Evolutionary conservation across 1,139 yeast genomes (phyloP).

Genomic region (Williopsis jadinii): DNA sequence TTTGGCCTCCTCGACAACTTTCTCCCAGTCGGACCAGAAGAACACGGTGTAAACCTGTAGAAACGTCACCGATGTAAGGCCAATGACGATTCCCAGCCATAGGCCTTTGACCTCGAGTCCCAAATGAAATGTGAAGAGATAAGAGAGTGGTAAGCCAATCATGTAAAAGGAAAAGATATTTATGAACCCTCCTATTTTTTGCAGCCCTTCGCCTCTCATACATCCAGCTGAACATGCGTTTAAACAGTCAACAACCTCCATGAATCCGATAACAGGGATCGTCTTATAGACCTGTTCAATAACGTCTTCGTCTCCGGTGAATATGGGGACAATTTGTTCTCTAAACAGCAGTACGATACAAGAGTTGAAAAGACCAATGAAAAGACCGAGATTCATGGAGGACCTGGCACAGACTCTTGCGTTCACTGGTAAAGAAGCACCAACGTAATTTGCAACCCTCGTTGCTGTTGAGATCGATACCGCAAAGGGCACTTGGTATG

Average conservation of each 20-base stretch:
- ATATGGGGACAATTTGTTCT: slow-evolving; percentile 51
- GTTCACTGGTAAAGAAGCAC: slow-evolving; percentile 26
- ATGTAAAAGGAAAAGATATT: slow-evolving; percentile 72
- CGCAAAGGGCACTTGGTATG: slow-evolving; percentile 36
- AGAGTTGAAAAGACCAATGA: slow-evolving; percentile 44
- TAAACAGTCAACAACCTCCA: slow-evolving; percentile 75
- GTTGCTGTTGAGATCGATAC: slow-evolving; percentile 35
- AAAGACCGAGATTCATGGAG: slow-evolving; percentile 22
- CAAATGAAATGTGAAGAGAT: slow-evolving; percentile 50
- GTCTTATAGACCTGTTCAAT: slow-evolving; percentile 38
- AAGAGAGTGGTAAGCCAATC: slow-evolving; percentile 68
- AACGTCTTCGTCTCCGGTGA: slow-evolving; percentile 68
- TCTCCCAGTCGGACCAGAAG: slow-evolving; percentile 28
- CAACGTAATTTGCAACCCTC: slow-evolving; percentile 34
- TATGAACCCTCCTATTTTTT: slow-evolving; percentile 74
- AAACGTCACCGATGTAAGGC: slow-evolving; percentile 59
- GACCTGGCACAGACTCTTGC: slow-evolving; percentile 16
- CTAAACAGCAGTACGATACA: slow-evolving; percentile 46
- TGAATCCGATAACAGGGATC: slow-evolving; percentile 61
- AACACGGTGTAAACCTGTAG: slow-evolving; percentile 43
- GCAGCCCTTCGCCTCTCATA: slow-evolving; percentile 81
- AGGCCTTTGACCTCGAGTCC: slow-evolving; percentile 62
- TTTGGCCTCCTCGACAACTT: slow-evolving; percentile 28
- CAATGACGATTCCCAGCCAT: slow-evolving; percentile 81
- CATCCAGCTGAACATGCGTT: slow-evolving; percentile 82